Evolutionary conservation across 164 flowering plant genomes (phyloP), one percentile per base, ranked within the genome.

Genomic region (Vitis cinerea): DNA sequence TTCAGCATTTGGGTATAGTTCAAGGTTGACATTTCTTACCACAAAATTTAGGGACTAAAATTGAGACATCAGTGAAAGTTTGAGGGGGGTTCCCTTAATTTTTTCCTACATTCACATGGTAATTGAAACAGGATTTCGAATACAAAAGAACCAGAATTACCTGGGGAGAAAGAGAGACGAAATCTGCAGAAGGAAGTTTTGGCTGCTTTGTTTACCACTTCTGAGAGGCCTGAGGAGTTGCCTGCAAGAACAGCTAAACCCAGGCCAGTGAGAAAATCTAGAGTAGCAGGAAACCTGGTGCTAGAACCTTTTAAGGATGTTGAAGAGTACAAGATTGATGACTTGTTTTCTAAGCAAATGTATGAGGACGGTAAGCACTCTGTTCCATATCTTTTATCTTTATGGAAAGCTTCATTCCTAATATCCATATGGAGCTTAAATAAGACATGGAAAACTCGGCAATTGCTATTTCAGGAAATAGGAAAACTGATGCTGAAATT

Each of bases 141-240:
- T 65, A 67, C 68, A 66, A 78, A 69, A 71, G 75, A 61, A 60
- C 68, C 53, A 9, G 74, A 66, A 62, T 50, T 57, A 67, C 50
- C 53, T 64, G 27, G 56, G 61, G 72, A 61, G 44, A 81, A 71
- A 52, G 69, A 75, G 53, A 83, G 64, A 74, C 17, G 54, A 51
- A 75, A 80, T 61, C 79, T 85, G 12, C 72, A 79, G 72, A 83
- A 70, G 81, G 89, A 87, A 77, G 75, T 91, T 58, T 64, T 88
- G 66, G 72, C 74, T 61, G 62, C 92, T 14, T 72, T 87, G 59
- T 91, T 89, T 73, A 65, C 3, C 74, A 79, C 71, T 70, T 74
- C 81, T 63, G 84, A 80, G 64, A 79, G 74, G 74, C 4, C 29
- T 66, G 79, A 84, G 50, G 86, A 85, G 63, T 48, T 13, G 5